Evolutionary conservation across 1,284 basidiomycete species (phyloP), one percentile per base, ranked within the genome.

Genomic region (Cryptococcus jaspeensis): DNA sequence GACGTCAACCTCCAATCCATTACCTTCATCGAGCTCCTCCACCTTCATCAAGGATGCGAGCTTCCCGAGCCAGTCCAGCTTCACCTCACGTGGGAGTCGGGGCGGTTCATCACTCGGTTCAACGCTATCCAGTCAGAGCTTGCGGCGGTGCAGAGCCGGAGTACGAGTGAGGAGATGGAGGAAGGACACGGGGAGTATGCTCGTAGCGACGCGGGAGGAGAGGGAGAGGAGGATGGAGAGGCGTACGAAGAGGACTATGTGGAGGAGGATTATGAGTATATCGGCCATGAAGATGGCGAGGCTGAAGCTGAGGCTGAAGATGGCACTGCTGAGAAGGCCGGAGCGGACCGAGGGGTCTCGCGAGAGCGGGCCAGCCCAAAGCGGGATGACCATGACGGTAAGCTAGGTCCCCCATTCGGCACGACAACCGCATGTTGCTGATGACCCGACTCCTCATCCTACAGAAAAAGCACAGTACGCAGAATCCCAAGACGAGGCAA

Each of bases 121-220:
- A 66, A 69, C 37, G 72, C 73, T 9, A 76, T 76, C 20, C 60
- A 66, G 46, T 56, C 63, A 32, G 73, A 71, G 47, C 54, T 76
- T 18, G 64, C 66, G 20, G 64, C 82, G 85, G 23, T 89, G 86
- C 22, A 88, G 87, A 78, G 87, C 88, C 55, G 75, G 84, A 55
- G 55, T 38, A 37, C 51, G 45, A 43, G 57, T 20, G 62, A 51
- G 2, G 43, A 61, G 28, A 35, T 44, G 2, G 56, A 59, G 37
- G 58, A 39, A 16, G 44, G 54, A 13, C 55, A 57, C 15, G 52
- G 47, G 12, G 35, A 51, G 16, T 50, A 50, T n/a, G 52, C 53
- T 32, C 53, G 42, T 12, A 40, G 22, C 35, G 50, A 41, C 12
- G 22, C 51, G 22, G 49, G 53, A 36, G 49, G 53, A 36, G 59